Base-by-base conservation (phyloP, 148 eudicot genomes). In the Rhododendron griersonianum region DNA sequence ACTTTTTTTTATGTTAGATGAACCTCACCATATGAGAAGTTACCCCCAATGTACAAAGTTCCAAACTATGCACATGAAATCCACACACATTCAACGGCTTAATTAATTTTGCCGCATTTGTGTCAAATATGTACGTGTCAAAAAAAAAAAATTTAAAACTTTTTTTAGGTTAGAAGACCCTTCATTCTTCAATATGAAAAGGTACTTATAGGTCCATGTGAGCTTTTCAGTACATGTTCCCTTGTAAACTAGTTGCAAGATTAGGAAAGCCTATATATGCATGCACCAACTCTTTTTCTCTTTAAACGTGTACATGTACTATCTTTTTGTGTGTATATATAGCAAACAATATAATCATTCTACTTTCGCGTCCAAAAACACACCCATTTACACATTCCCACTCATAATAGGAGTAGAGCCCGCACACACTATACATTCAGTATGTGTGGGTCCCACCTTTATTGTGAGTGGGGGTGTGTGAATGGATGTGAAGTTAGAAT, bases 151-250 rank as follows among this genome's bases (percentile, higher is more conserved):
- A 5, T 6, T 5, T 0, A 51, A 51, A 51, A 11, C 33, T 15
- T 39, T 15, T 39, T 13, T 2, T 77, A 39, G 80, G 51, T 19
- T 41, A 19, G 50, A 19, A 21, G 80, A 77, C 21, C 6, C 5
- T 77, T 77, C 50, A 21, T 6, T 21, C 30, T 65, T 65, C 71
- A 65, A 41, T 11, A 47, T n/a, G 81, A 79, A 79, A 45, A 79
- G 57, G 81, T 47, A 51, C 37, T 28, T 77, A 41, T 5, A 79
- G 57, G 81, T 45, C 57, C 81, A 79, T 79, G 81, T 79, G 81
- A 45, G 35, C 81, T 47, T 79, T 47, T 10, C 11, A 21, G 2
- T 11, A 16, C 81, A 79, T 47, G 82, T 48, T 25, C 25, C 63
- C 82, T 10, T 28, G 23, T 51, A 50, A n/a, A 47, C 81, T n/a